phyloP scores from a whole-genome alignment of 495 filamentous ascomycete genomes.

The Aspergillus asperescens region DNA sequence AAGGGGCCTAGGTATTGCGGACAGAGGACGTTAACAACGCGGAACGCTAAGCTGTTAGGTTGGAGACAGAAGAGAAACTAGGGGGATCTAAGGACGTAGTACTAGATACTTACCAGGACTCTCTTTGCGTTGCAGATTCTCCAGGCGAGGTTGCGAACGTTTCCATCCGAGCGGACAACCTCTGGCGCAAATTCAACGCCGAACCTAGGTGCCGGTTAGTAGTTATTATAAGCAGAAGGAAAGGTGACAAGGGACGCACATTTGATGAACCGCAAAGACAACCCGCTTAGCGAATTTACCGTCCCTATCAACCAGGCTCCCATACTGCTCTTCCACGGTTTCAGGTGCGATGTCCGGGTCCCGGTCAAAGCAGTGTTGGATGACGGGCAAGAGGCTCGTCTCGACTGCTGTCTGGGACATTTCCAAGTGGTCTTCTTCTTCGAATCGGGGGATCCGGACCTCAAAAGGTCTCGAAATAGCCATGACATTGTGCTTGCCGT shows the following conservation, averaged over 20 bases:
- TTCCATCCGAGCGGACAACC: constrained; percentile 90
- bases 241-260: constrained; percentile 46
- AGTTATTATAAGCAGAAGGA: background rate
- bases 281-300: constrained; percentile 83
- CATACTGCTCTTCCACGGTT: constrained; percentile 74
- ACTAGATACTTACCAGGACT: constrained; percentile 61
- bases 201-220: constrained; percentile 58
- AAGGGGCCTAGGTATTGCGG: constrained; percentile 34
- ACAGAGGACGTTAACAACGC: constrained; percentile 1
- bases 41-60: background rate
- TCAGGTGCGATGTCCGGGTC: constrained; percentile 88
- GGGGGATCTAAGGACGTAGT: background rate
- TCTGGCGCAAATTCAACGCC: constrained; percentile 91
- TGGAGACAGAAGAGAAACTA: background rate
- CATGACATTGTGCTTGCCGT: constrained; percentile 93
- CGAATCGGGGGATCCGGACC: constrained; percentile 72
- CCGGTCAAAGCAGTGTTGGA: constrained; percentile 86
- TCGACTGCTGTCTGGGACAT: constrained; percentile 59
- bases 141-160: constrained; percentile 87
- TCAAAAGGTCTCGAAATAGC: constrained; percentile 91
- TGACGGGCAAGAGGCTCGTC: constrained; percentile 68
- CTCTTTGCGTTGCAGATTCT: constrained; percentile 92
- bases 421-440: constrained; percentile 51
- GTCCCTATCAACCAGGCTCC: constrained; percentile 73
- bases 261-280: constrained; percentile 90